phyloP scores from a whole-genome alignment of 2,329 filamentous ascomycete species.

The Aspergillus proliferans region DNA sequence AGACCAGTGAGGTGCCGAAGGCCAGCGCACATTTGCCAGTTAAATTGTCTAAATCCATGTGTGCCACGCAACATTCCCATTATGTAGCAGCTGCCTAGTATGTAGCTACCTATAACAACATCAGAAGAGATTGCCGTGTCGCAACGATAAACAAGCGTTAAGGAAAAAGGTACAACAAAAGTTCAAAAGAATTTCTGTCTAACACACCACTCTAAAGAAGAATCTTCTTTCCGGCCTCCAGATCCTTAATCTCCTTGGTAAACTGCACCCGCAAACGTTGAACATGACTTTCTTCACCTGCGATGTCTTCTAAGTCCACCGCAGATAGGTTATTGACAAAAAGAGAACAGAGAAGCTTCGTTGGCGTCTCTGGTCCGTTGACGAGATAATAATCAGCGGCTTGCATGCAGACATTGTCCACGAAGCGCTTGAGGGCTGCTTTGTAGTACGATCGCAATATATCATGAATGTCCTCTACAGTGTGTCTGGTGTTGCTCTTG shows the following conservation, averaged over 20 bases:
- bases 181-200: background rate
- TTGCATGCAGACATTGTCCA: conserved; percentile 58
- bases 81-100: background rate
- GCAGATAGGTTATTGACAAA: conserved; percentile 46
- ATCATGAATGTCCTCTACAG: conserved; percentile 51
- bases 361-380: conserved; percentile 43
- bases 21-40: background rate
- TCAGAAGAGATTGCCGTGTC: background rate
- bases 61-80: background rate
- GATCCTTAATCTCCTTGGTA: conserved; percentile 40
- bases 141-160: background rate
- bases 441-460: conserved; percentile 57
- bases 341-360: conserved; percentile 48
- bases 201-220: conserved; percentile 4
- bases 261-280: conserved; percentile 41
- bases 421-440: conserved; percentile 55
- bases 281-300: conserved; percentile 48
- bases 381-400: conserved; percentile 52
- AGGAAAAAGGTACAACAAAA: background rate
- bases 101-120: background rate
- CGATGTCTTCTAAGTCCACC: conserved; percentile 50
- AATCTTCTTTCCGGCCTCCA: conserved; percentile 35
- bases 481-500: conserved; percentile 11
- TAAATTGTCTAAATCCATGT: background rate
- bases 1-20: background rate